Base-by-base conservation (phyloP, 768 basidiomycete genomes). In the Lactarius pseudohatsudake region DNA sequence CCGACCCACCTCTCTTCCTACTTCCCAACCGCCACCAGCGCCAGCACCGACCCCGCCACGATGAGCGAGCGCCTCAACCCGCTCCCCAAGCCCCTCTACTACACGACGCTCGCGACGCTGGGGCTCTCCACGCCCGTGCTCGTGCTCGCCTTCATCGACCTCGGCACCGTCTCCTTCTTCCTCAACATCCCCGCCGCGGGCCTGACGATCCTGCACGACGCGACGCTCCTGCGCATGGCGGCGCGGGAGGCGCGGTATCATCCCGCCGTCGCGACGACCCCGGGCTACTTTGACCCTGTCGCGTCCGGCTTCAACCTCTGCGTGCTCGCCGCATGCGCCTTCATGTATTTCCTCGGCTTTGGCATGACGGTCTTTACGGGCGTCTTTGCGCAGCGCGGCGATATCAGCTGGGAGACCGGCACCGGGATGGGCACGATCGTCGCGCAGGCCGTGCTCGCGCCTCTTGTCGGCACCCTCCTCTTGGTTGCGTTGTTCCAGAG, bases 91-190 rank as follows among this genome's bases (percentile, higher is more conserved):
- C 38, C 57, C 9, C 63, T 59, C 36, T 50, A 28, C 28, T 20
- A 41, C 30, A 56, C 45, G 56, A 59, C 63, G 13, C 41, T 57
- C 43, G 41, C 43, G 2, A 57, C 62, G 20, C 56, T 64, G 7
- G 34, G 10, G 40, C 54, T 64, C 36, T 57, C 62, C 56, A 20
- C 40, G 5, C 55, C 63, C 38, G 41, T 58, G 26, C 43, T 64
- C 34, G 63, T 47, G 38, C 56, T 64, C 57, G 9, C 56, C 30
- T 15, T 59, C 26, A 18, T 59, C 18, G 63, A 64, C 34, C 57
- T 64, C 32, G 63, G 56, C 63, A 64, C 63, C 28, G 63, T 58
- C 55, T 57, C 56, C 40, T 64, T 64, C 41, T 64, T 54, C 50
- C 43, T 58, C 28, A 50, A 47, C 43, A 20, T 64, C 43, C 32